A percentile compares a stretch with the other conserved stretches of the same genome.
These are phyloP conservation scores for Boletus semigastroideus DNA, from an alignment of 1,284 basidiomycete genomes.

Conservation along the genomic window DNA sequence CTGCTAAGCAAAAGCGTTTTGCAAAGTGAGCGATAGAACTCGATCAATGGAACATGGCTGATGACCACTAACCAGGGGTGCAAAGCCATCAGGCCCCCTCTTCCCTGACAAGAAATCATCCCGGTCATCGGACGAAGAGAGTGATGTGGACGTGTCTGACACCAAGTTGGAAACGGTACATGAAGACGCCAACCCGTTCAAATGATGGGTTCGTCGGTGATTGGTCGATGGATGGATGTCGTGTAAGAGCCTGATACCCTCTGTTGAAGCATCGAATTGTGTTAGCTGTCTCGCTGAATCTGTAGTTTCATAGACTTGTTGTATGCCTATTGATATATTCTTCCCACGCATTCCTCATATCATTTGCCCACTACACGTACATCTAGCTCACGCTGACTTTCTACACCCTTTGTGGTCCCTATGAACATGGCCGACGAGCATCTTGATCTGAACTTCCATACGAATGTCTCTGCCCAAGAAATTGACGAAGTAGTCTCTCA, in stretches of 20 bases:
- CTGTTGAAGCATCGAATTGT: conserved; percentile 25
- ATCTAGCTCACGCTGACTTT: background rate
- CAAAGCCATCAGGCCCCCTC: conserved; percentile 57
- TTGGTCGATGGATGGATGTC: conserved; percentile 6
- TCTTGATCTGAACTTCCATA: conserved; percentile 4
- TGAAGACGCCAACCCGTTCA: conserved; percentile 66
- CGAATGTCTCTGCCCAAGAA: conserved; percentile 26
- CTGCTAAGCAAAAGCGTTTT: conserved; percentile 91
- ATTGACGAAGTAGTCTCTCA: conserved; percentile 35
- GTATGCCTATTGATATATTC: conserved; percentile 17
- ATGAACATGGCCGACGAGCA: conserved; percentile 27
- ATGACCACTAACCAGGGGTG: conserved; percentile 39
- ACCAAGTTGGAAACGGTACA: conserved; percentile 28
- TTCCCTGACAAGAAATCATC: conserved; percentile 46
- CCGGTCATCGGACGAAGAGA: conserved; percentile 41
- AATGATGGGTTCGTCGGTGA: conserved; percentile 7
- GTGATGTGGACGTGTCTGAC: conserved; percentile 24
- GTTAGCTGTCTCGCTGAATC: conserved; percentile 33
- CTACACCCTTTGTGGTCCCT: background rate
- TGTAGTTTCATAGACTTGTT: conserved; percentile 31
- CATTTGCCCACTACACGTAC: conserved; percentile 4
- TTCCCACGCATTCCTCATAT: conserved; percentile 28
- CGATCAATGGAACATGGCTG: conserved; percentile 3
- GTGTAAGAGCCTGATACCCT: conserved; percentile 31
- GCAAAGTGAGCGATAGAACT: conserved; percentile 61